A percentile compares a stretch with the other conserved stretches of the same genome.
Conservation (phyloP, 192 early-diverging fungal genomes). For the Coemansia sp. region DNA sequence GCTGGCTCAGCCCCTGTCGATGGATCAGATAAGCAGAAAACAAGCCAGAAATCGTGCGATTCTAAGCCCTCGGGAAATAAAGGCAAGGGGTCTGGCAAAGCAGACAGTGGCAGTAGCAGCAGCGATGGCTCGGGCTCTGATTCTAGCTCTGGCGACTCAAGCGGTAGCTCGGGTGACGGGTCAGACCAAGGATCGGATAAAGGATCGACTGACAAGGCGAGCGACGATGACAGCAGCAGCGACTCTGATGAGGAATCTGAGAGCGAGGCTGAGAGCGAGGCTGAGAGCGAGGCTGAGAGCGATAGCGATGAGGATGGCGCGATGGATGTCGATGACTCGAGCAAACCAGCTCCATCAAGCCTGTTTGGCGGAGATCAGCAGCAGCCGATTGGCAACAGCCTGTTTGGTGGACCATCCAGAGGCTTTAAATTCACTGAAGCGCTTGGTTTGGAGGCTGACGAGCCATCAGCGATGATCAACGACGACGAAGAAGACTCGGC, state of each 20-base stretch:
- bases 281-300: constrained; percentile 9
- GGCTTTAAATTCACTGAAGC: constrained; percentile 42
- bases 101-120: constrained; percentile 3
- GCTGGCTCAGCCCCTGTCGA: neutral
- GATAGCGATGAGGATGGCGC: constrained; percentile 5
- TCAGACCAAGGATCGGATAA: constrained; percentile 9
- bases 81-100: neutral
- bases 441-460: constrained; percentile 46
- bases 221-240: neutral
- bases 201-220: constrained; percentile 3
- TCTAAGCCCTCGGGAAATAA: neutral
- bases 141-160: constrained; percentile 8
- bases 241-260: constrained; percentile 8
- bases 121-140: constrained; percentile 8
- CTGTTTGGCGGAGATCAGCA: constrained; percentile 19
- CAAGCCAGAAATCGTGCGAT: neutral
- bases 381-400: constrained; percentile 8
- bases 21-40: constrained; percentile 5
- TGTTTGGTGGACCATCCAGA: constrained; percentile 16
- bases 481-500: constrained; percentile 7
- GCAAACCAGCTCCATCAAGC: neutral
- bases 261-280: constrained; percentile 2
- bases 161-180: constrained; percentile 7
- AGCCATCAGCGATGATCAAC: constrained; percentile 26
- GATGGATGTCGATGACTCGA: constrained; percentile 38